Conservation (phyloP, 805 yeast species). For the Hemisphaericaspora nanyangensis region DNA sequence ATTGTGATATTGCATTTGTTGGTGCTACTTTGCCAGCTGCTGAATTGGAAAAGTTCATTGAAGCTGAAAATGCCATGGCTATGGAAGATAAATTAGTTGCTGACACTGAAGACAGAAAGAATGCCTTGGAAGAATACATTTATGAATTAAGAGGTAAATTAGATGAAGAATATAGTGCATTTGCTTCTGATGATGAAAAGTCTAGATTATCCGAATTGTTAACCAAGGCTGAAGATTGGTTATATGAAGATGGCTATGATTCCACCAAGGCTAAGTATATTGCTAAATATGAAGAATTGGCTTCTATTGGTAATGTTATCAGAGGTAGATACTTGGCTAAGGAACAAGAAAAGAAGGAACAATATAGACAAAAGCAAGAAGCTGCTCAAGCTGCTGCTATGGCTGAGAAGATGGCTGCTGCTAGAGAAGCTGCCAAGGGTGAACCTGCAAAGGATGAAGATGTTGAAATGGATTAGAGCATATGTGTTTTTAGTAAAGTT, state of each 20-base stretch:
- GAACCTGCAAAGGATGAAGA: slow-evolving; percentile 22
- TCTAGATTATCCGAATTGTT: slow-evolving; percentile 67
- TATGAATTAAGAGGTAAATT: slow-evolving; percentile 96
- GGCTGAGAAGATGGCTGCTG: slow-evolving; percentile 81
- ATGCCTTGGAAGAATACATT: slow-evolving; percentile 96
- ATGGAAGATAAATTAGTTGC: slow-evolving; percentile 94
- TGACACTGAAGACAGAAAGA: slow-evolving; percentile 98
- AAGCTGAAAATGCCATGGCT: slow-evolving; percentile 79
- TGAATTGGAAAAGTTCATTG: slow-evolving; percentile 59
- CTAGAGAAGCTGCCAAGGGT: slow-evolving; percentile 50
- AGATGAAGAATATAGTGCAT: slow-evolving; percentile 83
- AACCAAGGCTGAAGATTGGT: slow-evolving; percentile 93
- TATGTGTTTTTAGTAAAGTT: slow-evolving; percentile 36
- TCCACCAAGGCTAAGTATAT: slow-evolving; percentile 94
- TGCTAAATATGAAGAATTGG: slow-evolving; percentile 97
- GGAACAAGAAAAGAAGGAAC: slow-evolving; percentile 93
- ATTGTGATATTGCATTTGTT: slow-evolving; percentile 56
- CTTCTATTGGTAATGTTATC: slow-evolving; percentile 89
- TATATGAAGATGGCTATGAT: slow-evolving; percentile 96
- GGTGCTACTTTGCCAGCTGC: slow-evolving; percentile 60
- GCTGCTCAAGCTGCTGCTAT: slow-evolving; percentile 77
- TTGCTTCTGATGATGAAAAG: slow-evolving; percentile 91
- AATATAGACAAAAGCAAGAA: slow-evolving; percentile 80
- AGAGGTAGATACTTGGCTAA: slow-evolving; percentile 92
- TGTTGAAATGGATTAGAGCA: slow-evolving; percentile 29